These are phyloP conservation scores for Ministeria vibrans DNA, from an alignment of 78 protist genomes.

Conservation along the genomic window DNA sequence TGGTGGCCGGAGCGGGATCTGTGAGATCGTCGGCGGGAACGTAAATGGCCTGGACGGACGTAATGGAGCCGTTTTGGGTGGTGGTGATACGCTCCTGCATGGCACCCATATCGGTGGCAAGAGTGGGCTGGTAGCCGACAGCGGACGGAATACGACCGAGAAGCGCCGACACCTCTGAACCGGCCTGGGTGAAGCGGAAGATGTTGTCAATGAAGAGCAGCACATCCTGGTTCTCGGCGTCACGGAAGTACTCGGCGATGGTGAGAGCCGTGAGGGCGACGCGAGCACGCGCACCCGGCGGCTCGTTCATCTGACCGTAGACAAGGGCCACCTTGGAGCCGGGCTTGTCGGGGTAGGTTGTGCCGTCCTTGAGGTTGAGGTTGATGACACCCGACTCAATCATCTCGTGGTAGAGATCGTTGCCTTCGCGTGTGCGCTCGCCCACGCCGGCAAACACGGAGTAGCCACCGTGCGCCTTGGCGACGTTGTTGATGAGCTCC, in stretches of 20 bases:
- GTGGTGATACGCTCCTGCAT: slow-evolving; percentile 99
- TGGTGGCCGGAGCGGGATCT: slow-evolving; percentile 99
- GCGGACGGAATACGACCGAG: slow-evolving; percentile 99
- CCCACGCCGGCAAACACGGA: slow-evolving; percentile 99
- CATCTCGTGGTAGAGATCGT: slow-evolving; percentile 98
- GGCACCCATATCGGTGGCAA: slow-evolving; percentile 95
- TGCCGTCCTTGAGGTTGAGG: slow-evolving; percentile 54
- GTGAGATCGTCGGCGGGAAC: slow-evolving; percentile 99
- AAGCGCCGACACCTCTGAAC: slow-evolving; percentile 98
- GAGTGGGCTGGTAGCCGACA: slow-evolving; percentile 99
- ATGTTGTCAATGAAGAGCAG: slow-evolving; percentile 98
- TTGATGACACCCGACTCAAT: slow-evolving; percentile 92
- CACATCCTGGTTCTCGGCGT: slow-evolving; percentile 95
- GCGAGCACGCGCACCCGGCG: slow-evolving; percentile 99
- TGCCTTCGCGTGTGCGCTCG: slow-evolving; percentile 99
- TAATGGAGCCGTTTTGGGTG: slow-evolving; percentile 94
- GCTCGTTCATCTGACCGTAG: slow-evolving; percentile 99
- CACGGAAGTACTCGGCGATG: slow-evolving; percentile 98
- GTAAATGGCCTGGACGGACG: slow-evolving; percentile 99
- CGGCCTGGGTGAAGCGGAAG: slow-evolving; percentile 99
- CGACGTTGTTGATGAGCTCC: slow-evolving; percentile 98
- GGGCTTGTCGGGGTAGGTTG: too few species aligned
- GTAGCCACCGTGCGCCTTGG: slow-evolving; percentile 97
- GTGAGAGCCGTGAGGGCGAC: slow-evolving; percentile 97
- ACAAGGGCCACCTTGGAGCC: slow-evolving; percentile 95